Base-by-base conservation (phyloP, 2,329 filamentous ascomycete species). In the Epichloe scottii region DNA sequence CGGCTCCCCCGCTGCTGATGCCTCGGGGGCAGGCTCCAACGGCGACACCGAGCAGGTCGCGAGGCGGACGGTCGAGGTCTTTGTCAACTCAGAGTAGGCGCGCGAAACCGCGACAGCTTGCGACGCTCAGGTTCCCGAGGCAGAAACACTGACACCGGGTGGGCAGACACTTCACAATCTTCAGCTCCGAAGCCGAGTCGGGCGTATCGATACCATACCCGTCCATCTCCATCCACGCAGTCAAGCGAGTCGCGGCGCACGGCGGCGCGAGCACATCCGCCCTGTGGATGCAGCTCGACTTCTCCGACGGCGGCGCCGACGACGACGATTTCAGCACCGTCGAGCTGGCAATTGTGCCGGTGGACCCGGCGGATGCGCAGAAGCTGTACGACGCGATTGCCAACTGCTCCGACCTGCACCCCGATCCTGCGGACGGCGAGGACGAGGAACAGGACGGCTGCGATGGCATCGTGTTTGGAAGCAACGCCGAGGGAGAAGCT, bases 141-240 rank as follows among this genome's bases (percentile, higher is more conserved):
- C 26, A 30, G 26, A 38, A 0, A 7, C 3, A 4, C 48, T 53
- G 33, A 46, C n/a, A n/a, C n/a, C n/a, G n/a, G n/a, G 4, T 7
- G 26, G 23, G 12, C 42, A 71, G 63, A 35, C 61, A 59, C 58
- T 72, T 90, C 51, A 80, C 73, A 14, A 66, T 90, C 54, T 89
- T 81, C 70, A 84, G 82, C 57, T 66, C 70, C 12, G 64, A 74
- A 3, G 75, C 72, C 12, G 70, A 73, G 37, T 74, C 69, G 17
- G 87, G 86, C 55, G 68, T 88, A 43, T 75, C 79, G 40, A 85
- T 90, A 56, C 80, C 84, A 0, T 91, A 89, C 66, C 85, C 82
- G 3, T 71, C 79, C 54, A 86, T 91, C 63, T 82, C 82, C 21
- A 81, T 90, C 15, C 86, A 89, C 63, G 87, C 85, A 0, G 78